Evolutionary conservation across 768 basidiomycete genomes (phyloP).

Genomic region (Rhizopogon salebrosus): DNA sequence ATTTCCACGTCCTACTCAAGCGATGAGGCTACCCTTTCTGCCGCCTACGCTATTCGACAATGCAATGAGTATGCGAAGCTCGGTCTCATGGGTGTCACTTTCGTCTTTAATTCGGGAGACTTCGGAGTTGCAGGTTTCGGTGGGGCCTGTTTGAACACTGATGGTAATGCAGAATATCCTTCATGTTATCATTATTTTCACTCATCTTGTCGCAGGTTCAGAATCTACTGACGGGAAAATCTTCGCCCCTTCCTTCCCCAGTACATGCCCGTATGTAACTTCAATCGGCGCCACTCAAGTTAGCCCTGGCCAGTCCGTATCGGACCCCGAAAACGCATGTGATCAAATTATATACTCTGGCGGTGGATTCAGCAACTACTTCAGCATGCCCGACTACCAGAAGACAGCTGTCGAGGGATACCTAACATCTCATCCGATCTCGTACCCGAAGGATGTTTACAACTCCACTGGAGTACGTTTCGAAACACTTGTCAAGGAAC

Average conservation of each 20-base stretch:
- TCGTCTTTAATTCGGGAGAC: slow-evolving; percentile 39
- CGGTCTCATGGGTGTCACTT: slow-evolving; percentile 43
- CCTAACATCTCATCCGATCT: slow-evolving; percentile 36
- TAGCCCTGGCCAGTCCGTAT: slow-evolving; percentile 37
- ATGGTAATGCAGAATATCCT: slow-evolving; percentile 19
- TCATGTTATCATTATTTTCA: background rate
- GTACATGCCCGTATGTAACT: slow-evolving; percentile 60
- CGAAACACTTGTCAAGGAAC: background rate
- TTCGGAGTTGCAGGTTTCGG: slow-evolving; percentile 33
- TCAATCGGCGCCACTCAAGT: slow-evolving; percentile 60
- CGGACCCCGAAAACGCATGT: slow-evolving; percentile 42
- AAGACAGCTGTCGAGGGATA: slow-evolving; percentile 38
- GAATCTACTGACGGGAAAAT: no score
- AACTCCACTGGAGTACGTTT: slow-evolving; percentile 38
- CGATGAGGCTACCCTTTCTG: slow-evolving; percentile 32
- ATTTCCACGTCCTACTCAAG: slow-evolving; percentile 37
- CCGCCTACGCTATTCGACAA: slow-evolving; percentile 34
- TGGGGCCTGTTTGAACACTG: slow-evolving; percentile 32
- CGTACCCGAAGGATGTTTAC: slow-evolving; percentile 36
- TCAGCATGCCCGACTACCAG: slow-evolving; percentile 53
- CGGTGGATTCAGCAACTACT: slow-evolving; percentile 53
- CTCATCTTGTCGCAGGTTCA: no score
- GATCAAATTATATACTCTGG: slow-evolving; percentile 42
- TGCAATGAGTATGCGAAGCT: slow-evolving; percentile 47
- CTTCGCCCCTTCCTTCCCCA: slow-evolving; percentile 29